Evolutionary conservation across 1,139 yeast genomes (phyloP).

Genomic region (Blastobotrys serpentis): DNA sequence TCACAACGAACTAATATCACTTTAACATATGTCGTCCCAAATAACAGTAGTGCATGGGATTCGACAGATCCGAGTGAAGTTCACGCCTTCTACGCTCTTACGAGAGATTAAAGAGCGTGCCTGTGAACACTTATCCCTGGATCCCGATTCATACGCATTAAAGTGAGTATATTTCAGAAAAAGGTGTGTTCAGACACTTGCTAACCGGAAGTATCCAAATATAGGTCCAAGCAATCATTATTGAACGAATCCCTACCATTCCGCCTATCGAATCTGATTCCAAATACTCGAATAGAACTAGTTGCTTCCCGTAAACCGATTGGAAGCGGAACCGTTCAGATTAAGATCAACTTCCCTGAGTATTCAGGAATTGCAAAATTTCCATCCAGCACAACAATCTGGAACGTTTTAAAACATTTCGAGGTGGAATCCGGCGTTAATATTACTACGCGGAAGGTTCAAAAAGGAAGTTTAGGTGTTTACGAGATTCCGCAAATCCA

Average conservation of each 20-base stretch:
- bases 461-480: conserved; percentile 17
- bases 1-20: too few species aligned
- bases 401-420: conserved; percentile 30
- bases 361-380: conserved; percentile 29
- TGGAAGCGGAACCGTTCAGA: conserved; percentile 21
- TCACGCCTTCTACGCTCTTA: conserved; percentile 30
- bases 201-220: neutral
- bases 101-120: conserved; percentile 31
- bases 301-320: conserved; percentile 21
- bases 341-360: conserved; percentile 31
- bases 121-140: conserved; percentile 26
- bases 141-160: conserved; percentile 26
- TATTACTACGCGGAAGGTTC: conserved; percentile 28
- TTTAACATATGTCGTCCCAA: conserved; percentile 19
- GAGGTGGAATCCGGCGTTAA: conserved; percentile 32
- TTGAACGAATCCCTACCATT: conserved; percentile 31
- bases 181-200: too few species aligned
- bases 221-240: conserved; percentile 16
- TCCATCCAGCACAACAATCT: conserved; percentile 25
- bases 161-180: conserved; percentile 23
- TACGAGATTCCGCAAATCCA: conserved; percentile 33
- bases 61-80: conserved; percentile 29
- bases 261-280: conserved; percentile 31
- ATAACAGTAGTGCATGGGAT: conserved; percentile 25
- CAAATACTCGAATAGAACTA: conserved; percentile 33